These are phyloP conservation scores for Cercospora brassicicola DNA, from an alignment of 2,329 filamentous ascomycete species.

Conservation along the genomic window DNA sequence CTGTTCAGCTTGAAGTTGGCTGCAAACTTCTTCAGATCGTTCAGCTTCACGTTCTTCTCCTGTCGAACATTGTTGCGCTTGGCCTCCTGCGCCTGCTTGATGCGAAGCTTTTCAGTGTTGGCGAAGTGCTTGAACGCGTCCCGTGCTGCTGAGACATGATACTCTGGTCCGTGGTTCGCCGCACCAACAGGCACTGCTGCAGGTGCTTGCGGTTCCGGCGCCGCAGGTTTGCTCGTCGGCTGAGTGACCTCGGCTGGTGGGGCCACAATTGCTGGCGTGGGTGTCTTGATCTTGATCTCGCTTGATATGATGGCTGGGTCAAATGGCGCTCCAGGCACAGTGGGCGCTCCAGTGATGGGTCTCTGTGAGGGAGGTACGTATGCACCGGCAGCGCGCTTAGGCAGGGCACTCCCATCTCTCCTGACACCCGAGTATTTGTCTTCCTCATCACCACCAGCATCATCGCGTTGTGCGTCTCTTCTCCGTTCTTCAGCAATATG, in stretches of 20 bases:
- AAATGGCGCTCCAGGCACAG: constrained; percentile 72
- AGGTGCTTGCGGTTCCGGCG: constrained; percentile 9
- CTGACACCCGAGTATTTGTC: constrained; percentile 97
- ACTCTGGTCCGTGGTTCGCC: constrained; percentile 43
- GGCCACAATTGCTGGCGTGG: constrained; percentile 11
- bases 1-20: constrained; percentile 91
- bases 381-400: constrained; percentile 62
- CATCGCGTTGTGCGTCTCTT: constrained; percentile 64
- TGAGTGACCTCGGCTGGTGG: constrained; percentile 1
- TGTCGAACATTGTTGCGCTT: constrained; percentile 57
- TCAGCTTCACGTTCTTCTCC: constrained; percentile 90
- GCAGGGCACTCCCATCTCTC: constrained; percentile 63
- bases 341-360: constrained; percentile 71
- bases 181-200: constrained; percentile 55
- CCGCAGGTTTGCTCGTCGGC: constrained; percentile 34
- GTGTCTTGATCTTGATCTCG: constrained; percentile 60
- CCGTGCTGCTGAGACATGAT: constrained; percentile 61
- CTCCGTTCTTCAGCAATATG: constrained; percentile 86
- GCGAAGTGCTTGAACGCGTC: constrained; percentile 66
- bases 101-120: constrained; percentile 60
- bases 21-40: constrained; percentile 93
- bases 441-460: constrained; percentile 77
- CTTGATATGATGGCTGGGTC: constrained; percentile 90
- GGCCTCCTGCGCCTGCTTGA: constrained; percentile 57
- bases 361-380: constrained; percentile 90